A percentile compares a stretch with the other conserved stretches of the same genome.
These are phyloP conservation scores for Colletotrichum eleusines DNA, from an alignment of 2,329 filamentous ascomycete species.

Conservation along the genomic window DNA sequence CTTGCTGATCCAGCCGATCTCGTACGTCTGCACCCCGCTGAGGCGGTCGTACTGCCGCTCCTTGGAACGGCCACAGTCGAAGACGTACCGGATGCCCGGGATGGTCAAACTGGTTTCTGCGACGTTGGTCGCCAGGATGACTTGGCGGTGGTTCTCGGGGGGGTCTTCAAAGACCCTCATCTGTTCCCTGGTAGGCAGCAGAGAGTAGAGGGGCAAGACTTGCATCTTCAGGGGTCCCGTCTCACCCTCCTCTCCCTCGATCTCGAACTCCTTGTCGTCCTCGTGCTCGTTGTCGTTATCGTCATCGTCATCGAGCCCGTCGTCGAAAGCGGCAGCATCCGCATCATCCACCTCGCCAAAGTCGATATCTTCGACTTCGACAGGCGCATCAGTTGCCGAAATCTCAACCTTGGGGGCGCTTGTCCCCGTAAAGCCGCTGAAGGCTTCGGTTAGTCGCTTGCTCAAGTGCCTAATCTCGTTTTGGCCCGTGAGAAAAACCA, in stretches of 20 bases:
- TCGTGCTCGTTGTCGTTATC: slow-evolving; percentile 61
- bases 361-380: slow-evolving; percentile 90
- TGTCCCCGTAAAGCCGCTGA: slow-evolving; percentile 69
- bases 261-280: slow-evolving; percentile 75
- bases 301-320: slow-evolving; percentile 68
- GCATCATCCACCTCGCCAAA: slow-evolving; percentile 78
- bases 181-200: slow-evolving; percentile 91
- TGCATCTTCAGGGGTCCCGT: slow-evolving; percentile 77
- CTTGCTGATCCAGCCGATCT: slow-evolving; percentile 97
- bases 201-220: slow-evolving; percentile 92
- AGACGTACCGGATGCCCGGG: slow-evolving; percentile 93
- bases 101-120: slow-evolving; percentile 98
- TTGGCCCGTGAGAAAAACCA: slow-evolving; percentile 95
- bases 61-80: slow-evolving; percentile 93
- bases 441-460: slow-evolving; percentile 78
- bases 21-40: slow-evolving; percentile 94
- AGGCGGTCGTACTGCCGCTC: slow-evolving; percentile 89
- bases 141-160: slow-evolving; percentile 84
- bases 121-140: slow-evolving; percentile 95
- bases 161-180: slow-evolving; percentile 88
- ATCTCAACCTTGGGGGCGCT: slow-evolving; percentile 78
- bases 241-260: slow-evolving; percentile 74
- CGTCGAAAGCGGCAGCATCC: slow-evolving; percentile 70
- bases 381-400: slow-evolving; percentile 79
- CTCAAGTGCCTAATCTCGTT: slow-evolving; percentile 90